phyloP scores from a whole-genome alignment of 2,329 filamentous ascomycete genomes.

The Colletotrichum sp. region DNA sequence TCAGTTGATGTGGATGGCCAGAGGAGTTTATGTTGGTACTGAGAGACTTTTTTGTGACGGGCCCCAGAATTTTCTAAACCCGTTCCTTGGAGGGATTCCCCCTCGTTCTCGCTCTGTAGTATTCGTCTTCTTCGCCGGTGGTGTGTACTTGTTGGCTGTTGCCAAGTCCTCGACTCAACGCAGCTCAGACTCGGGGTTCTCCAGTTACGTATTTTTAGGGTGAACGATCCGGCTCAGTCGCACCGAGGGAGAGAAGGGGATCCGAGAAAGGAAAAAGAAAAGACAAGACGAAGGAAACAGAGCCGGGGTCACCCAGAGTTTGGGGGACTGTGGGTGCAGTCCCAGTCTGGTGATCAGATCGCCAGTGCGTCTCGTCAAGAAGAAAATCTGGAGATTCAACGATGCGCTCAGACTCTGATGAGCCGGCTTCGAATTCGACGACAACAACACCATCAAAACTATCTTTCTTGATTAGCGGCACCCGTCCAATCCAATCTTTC shows the following conservation, averaged over 20 bases:
- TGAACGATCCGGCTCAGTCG: background rate
- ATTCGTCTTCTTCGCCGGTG: background rate
- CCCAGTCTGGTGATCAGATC: conserved; percentile 6
- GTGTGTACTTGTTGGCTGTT: background rate
- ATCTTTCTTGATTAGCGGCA: background rate
- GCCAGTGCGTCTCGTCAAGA: background rate
- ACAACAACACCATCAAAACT: background rate
- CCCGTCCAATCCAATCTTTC: background rate
- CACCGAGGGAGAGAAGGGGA: background rate
- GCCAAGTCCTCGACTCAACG: background rate
- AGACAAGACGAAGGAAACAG: background rate
- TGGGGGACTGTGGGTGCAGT: background rate
- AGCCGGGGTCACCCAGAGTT: background rate
- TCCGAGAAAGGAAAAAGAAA: background rate
- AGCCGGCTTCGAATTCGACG: background rate
- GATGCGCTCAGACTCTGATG: background rate
- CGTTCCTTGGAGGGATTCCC: background rate
- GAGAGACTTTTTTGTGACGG: background rate
- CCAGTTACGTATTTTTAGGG: background rate
- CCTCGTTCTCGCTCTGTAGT: background rate
- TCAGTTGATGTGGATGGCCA: background rate
- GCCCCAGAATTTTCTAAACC: background rate
- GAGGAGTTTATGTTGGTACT: background rate
- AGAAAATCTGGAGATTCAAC: background rate
- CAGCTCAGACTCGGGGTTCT: background rate